Evolutionary conservation across 2,329 filamentous ascomycete genomes (phyloP).

Genomic region (Lomentospora prolificans): DNA sequence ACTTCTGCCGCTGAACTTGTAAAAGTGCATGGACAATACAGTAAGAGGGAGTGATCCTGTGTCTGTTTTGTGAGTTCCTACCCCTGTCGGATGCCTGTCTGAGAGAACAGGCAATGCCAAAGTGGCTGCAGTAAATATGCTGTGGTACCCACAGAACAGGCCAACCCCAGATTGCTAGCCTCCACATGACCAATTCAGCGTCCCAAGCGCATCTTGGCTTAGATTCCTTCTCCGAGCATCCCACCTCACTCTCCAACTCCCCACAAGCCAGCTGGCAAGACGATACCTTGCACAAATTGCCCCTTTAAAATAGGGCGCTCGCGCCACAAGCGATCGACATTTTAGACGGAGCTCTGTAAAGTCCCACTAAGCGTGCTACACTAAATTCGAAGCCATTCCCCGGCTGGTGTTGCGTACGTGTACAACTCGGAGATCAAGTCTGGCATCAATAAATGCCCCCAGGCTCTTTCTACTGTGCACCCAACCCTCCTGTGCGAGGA

Average conservation of each 20-base stretch:
- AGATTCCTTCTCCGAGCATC: not conserved
- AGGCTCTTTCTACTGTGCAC: not conserved
- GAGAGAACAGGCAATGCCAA: not conserved
- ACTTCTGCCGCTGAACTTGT: no score
- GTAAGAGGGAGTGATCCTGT: not conserved
- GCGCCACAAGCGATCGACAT: not conserved
- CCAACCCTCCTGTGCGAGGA: not conserved
- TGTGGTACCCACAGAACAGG: conserved; percentile 1
- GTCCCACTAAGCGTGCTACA: not conserved
- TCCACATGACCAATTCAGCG: not conserved
- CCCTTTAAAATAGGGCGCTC: not conserved
- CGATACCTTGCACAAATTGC: not conserved
- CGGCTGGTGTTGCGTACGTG: not conserved
- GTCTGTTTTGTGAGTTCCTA: not conserved
- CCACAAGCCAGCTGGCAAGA: not conserved
- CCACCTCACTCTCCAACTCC: not conserved
- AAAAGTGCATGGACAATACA: not conserved
- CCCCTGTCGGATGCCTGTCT: not conserved
- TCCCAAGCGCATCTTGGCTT: not conserved
- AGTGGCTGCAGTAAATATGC: not conserved
- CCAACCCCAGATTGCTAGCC: conserved; percentile 1
- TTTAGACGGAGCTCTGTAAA: not conserved
- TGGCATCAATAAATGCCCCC: no score
- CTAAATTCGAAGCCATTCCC: not conserved
- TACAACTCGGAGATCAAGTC: not conserved